phyloP scores from a whole-genome alignment of 345 rosid genomes.

The Psidium friedrichsthalianum region DNA sequence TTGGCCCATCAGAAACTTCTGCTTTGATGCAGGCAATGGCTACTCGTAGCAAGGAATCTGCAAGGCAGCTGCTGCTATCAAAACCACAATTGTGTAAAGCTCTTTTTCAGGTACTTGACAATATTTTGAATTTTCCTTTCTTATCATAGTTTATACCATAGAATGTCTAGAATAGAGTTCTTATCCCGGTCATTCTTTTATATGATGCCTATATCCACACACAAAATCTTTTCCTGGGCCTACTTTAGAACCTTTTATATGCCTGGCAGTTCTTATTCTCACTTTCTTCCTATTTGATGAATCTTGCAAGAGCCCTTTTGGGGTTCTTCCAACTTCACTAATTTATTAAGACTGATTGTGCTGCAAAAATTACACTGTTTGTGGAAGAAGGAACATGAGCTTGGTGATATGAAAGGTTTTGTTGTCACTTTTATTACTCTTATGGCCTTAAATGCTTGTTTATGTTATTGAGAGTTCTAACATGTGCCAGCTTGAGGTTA shows the following conservation, averaged over 20 bases:
- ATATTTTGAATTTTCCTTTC: neutral
- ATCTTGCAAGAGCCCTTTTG: neutral
- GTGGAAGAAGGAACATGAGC: neutral
- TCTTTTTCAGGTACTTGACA: slow-evolving; percentile 60
- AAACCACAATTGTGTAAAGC: slow-evolving; percentile 79
- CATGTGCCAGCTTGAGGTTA: neutral
- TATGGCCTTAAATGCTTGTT: neutral
- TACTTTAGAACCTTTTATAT: neutral
- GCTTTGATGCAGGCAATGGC: slow-evolving; percentile 51
- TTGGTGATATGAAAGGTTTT: neutral
- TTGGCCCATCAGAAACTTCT: slow-evolving; percentile 2
- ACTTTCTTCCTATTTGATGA: neutral
- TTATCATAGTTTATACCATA: neutral
- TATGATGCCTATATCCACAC: neutral
- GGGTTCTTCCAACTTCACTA: neutral
- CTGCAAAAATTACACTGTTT: neutral
- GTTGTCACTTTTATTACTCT: neutral
- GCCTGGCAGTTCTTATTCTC: neutral
- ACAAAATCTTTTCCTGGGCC: neutral
- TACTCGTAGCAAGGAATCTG: slow-evolving; percentile 54
- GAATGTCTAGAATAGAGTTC: neutral
- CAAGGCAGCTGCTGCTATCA: slow-evolving; percentile 64
- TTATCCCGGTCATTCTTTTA: neutral
- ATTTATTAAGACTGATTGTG: neutral
- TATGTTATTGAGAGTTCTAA: neutral